phyloP scores from a whole-genome alignment of 164 flowering plant genomes.

The Umbellularia californica region DNA sequence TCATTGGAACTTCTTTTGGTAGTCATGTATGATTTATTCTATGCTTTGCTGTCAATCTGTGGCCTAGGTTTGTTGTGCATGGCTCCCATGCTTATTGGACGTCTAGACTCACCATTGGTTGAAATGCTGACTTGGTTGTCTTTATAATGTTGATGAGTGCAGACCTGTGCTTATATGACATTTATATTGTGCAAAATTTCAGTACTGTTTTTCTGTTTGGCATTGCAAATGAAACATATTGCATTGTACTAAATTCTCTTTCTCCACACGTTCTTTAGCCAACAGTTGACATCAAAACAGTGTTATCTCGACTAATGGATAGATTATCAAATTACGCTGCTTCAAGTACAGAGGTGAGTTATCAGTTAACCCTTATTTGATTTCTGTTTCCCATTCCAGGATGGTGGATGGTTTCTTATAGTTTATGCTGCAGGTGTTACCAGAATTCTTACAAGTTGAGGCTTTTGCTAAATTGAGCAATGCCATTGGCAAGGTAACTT shows the following conservation, averaged over 20 bases:
- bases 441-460: constrained; percentile 95
- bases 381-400: constrained; percentile 4
- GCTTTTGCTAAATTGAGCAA: constrained; percentile 88
- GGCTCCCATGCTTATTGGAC: too few relatives aligned
- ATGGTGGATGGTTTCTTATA: constrained; percentile 9
- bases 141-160: too few relatives aligned
- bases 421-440: constrained; percentile 53
- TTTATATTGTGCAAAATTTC: too few relatives aligned
- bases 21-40: neutral
- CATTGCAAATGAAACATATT: too few relatives aligned
- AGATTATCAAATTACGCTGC: constrained; percentile 93
- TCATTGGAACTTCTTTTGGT: neutral
- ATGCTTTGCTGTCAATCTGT: too few relatives aligned
- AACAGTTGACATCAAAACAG: constrained; percentile 89
- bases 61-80: too few relatives aligned
- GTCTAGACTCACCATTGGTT: too few relatives aligned
- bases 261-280: constrained; percentile 46
- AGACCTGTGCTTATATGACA: too few relatives aligned
- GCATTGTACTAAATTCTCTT: too few relatives aligned
- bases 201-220: too few relatives aligned
- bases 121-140: too few relatives aligned
- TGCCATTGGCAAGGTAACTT: constrained; percentile 88
- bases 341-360: constrained; percentile 64
- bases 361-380: constrained; percentile 15
- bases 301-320: constrained; percentile 88